Evolutionary conservation across 2,329 filamentous ascomycete genomes (phyloP).

Genomic region (Hymenoscyphus fructigenus): DNA sequence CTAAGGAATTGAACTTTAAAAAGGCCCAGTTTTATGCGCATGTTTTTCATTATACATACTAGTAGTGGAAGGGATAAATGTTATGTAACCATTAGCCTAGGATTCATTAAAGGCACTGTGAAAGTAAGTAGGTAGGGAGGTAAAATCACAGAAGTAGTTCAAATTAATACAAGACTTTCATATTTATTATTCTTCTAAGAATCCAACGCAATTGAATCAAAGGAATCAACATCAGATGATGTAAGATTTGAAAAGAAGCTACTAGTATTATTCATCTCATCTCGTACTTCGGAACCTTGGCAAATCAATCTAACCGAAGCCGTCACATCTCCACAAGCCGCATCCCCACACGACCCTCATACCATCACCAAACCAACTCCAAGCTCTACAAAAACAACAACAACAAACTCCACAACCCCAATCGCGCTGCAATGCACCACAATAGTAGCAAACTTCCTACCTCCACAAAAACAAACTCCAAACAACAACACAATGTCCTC

Average conservation of each 20-base stretch:
- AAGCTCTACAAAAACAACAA: not conserved
- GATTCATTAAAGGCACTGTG: too few relatives aligned
- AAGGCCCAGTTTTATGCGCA: too few relatives aligned
- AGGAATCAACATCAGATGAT: too few relatives aligned
- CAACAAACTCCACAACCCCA: not conserved
- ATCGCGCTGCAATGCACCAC: slow-evolving; percentile 8
- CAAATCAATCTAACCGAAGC: not conserved
- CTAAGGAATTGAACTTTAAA: too few relatives aligned
- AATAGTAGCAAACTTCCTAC: not conserved
- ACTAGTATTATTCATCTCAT: not conserved
- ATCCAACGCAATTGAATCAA: too few relatives aligned
- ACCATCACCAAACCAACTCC: not conserved
- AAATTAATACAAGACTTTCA: too few relatives aligned
- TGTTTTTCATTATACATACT: too few relatives aligned
- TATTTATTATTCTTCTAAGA: too few relatives aligned
- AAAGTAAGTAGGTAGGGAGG: too few relatives aligned
- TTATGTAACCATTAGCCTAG: too few relatives aligned
- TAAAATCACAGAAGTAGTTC: too few relatives aligned
- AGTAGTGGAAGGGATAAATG: too few relatives aligned
- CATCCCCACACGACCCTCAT: not conserved
- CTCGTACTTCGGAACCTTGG: not conserved
- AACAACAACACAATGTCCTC: slow-evolving; percentile 43
- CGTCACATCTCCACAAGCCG: not conserved
- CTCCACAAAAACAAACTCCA: not conserved
- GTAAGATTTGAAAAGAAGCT: not conserved